Conservation (phyloP, 805 yeast genomes). For the Saccharomycopsis sp. region DNA sequence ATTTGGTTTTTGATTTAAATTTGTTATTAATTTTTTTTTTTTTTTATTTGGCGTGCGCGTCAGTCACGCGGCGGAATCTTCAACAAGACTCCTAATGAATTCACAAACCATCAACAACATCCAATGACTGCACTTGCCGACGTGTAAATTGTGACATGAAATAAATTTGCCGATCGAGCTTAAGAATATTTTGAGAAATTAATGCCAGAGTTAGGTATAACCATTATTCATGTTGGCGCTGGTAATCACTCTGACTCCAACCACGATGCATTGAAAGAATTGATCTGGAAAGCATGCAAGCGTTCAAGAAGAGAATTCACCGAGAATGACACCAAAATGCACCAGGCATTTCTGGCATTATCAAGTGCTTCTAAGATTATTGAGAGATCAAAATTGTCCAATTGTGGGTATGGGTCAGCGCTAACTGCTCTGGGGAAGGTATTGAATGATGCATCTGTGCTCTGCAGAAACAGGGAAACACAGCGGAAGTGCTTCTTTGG, state of each 20-base stretch:
- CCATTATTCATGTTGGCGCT: conserved; percentile 48
- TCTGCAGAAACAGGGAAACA: conserved; percentile 18
- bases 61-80: too few species aligned
- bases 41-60: too few species aligned
- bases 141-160: too few species aligned
- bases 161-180: too few species aligned
- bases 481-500: conserved; percentile 7
- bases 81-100: too few species aligned
- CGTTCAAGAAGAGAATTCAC: not conserved
- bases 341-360: not conserved
- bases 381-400: conserved; percentile 8
- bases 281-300: conserved; percentile 27
- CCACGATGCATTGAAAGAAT: conserved; percentile 25
- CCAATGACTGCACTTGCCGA: too few species aligned
- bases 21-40: too few species aligned
- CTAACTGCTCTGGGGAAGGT: conserved; percentile 31
- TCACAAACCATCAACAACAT: too few species aligned
- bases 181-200: too few species aligned
- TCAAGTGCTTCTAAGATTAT: conserved; percentile 4
- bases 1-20: too few species aligned
- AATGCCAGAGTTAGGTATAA: too few species aligned
- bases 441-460: conserved; percentile 33
- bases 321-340: not conserved
- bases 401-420: conserved; percentile 29
- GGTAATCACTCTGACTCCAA: conserved; percentile 34